phyloP scores from a whole-genome alignment of 2,329 filamentous ascomycete genomes.

The Pezicula carpinea region DNA sequence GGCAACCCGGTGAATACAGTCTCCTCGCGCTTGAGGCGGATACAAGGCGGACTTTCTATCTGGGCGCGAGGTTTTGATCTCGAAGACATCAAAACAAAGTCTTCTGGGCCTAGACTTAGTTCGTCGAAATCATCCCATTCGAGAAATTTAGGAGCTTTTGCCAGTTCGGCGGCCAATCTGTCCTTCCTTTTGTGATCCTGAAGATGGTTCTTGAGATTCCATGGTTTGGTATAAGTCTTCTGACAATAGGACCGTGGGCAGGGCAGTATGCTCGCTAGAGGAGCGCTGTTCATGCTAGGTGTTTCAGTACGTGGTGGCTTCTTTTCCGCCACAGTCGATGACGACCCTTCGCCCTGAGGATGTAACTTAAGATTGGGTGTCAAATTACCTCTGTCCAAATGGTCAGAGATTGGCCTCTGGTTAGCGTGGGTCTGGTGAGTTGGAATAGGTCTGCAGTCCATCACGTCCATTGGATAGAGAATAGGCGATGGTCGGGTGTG shows the following conservation, averaged over 20 bases:
- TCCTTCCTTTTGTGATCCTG: neutral
- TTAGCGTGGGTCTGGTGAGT: no score
- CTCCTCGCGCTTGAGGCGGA: slow-evolving; percentile 14
- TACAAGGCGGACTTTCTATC: slow-evolving; percentile 1
- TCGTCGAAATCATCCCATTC: slow-evolving; percentile 22
- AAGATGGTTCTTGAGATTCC: slow-evolving; percentile 1
- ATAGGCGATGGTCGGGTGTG: no score
- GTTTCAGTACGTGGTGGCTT: no score
- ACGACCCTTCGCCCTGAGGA: no score
- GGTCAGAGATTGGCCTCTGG: no score
- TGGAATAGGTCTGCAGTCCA: no score
- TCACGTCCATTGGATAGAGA: no score
- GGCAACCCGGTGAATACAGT: slow-evolving; percentile 1
- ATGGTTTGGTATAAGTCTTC: neutral
- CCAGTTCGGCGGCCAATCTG: neutral
- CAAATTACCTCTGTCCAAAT: no score
- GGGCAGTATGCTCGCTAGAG: neutral
- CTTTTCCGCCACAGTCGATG: no score
- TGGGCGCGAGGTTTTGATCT: slow-evolving; percentile 7
- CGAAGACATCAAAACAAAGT: slow-evolving; percentile 18
- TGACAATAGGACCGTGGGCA: neutral
- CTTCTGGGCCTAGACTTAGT: slow-evolving; percentile 20
- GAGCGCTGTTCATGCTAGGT: neutral
- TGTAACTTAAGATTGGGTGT: no score
- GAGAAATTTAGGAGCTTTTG: slow-evolving; percentile 1